phyloP scores from a whole-genome alignment of 2,329 filamentous ascomycete species.

The Hirsutella rhossiliensis region DNA sequence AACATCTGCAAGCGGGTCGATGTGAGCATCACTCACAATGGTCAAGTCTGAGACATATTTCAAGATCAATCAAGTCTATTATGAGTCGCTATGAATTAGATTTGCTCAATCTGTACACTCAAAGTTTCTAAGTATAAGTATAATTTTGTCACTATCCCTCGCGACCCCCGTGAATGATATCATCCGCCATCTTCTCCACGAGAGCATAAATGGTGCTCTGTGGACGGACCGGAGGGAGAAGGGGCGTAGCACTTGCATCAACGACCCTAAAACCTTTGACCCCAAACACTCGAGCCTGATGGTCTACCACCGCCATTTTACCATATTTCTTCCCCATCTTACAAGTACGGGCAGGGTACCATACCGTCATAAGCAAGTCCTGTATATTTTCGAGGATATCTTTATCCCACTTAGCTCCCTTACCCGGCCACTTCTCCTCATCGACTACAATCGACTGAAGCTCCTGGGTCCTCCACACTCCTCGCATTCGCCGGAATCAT shows the following conservation, averaged over 20 bases:
- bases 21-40: neutral
- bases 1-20: neutral
- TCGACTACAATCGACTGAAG: neutral
- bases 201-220: conserved; percentile 2
- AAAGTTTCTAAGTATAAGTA: neutral
- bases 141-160: neutral
- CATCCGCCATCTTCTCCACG: conserved; percentile 1
- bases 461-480: conserved; percentile 9
- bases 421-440: neutral
- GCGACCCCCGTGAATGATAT: neutral
- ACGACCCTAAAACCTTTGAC: neutral
- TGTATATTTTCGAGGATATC: conserved; percentile 10
- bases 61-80: neutral
- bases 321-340: conserved; percentile 40
- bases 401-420: conserved; percentile 5
- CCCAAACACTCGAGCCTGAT: neutral
- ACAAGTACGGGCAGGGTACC: conserved; percentile 36
- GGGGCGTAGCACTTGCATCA: neutral
- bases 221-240: neutral
- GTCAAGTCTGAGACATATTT: neutral
- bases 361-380: conserved; percentile 36
- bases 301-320: neutral
- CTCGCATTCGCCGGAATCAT: conserved; percentile 27
- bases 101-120: no score
- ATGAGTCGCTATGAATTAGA: no score